Base-by-base conservation (phyloP, 305 asterid species). In the Fraxinus greggii region DNA sequence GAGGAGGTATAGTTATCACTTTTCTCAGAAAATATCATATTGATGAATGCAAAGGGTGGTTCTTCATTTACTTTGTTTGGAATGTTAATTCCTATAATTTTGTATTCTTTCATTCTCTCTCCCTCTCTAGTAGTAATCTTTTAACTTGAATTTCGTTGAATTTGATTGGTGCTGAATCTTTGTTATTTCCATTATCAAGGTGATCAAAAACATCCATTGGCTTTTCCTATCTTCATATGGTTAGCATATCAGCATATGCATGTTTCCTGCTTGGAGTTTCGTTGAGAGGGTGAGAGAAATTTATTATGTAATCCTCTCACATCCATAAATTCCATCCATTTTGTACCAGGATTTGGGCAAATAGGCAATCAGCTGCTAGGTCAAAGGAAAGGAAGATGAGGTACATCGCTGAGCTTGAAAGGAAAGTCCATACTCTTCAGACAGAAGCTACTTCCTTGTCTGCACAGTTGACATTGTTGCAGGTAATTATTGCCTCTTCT, bases 341-440 rank as follows among this genome's bases (percentile, higher is more conserved):
- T 67, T 82, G 75, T 81, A 65, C 83, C 88, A 94, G 98, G 91
- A 92, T 97, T 85, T 97, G 98, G 98, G 99, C 99, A 73, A 97
- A 97, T 86, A 97, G 99, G 88, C 99, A 97, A 87, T 97, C 99
- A 26, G 98, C 99, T 59, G 98, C 98, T 42, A 89, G 99, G 87
- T 97, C 99, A 78, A 94, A 97, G 89, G 99, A 97, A 87, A 90
- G 99, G 84, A 97, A 97, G 86, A 94, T 97, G 98, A 92, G 99
- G 81, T 97, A 97, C 87, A 97, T 97, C 82, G 92, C 94, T 31
- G 99, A 97, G 89, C 98, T 97, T 85, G 99, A 97, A 90, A 92
- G 98, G 89, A 94, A 94, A 87, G 97, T 97, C 82, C 98, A 94
- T 87, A 90, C 96, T 67, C 85, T 97, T 88, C 99, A 97, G 88